A percentile compares a stretch with the other conserved stretches of the same genome.
Conservation (phyloP, 2,329 filamentous ascomycete species). For the Neofusicoccum parvum region DNA sequence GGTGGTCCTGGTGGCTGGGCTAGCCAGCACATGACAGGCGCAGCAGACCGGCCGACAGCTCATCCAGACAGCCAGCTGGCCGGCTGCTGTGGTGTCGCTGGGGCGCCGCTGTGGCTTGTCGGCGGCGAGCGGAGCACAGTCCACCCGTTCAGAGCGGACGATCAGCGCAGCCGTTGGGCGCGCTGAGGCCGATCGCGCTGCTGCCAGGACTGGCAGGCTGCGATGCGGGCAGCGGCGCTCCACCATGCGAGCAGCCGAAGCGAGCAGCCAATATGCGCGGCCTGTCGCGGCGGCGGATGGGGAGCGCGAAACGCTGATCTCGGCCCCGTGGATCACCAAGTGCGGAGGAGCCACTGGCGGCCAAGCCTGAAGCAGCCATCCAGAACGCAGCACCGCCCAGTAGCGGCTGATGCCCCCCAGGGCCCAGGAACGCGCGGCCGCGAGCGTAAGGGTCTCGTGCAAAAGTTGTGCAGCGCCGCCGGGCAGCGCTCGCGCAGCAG, state of each 20-base stretch:
- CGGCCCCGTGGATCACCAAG: conserved; percentile 18
- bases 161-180: conserved; percentile 11
- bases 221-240: not conserved
- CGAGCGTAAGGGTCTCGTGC: conserved; percentile 16
- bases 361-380: conserved; percentile 15
- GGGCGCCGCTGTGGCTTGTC: not conserved
- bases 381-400: conserved; percentile 3
- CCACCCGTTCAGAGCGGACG: conserved; percentile 8
- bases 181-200: conserved; percentile 4
- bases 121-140: not conserved
- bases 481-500: not conserved
- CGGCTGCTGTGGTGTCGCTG: not conserved
- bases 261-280: conserved; percentile 1
- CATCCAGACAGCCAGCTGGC: not conserved
- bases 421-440: conserved; percentile 18
- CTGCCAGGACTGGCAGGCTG: not conserved
- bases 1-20: not conserved
- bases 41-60: conserved; percentile 14
- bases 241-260: conserved; percentile 8
- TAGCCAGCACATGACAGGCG: conserved; percentile 10
- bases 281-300: not conserved
- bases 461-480: not conserved
- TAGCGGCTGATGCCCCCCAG: not conserved
- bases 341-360: conserved; percentile 9
- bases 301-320: conserved; percentile 10